Evolutionary conservation across 2,329 filamentous ascomycete species (phyloP), one percentile per base, ranked within the genome.

Genomic region (Bipolaris sorokiniana): DNA sequence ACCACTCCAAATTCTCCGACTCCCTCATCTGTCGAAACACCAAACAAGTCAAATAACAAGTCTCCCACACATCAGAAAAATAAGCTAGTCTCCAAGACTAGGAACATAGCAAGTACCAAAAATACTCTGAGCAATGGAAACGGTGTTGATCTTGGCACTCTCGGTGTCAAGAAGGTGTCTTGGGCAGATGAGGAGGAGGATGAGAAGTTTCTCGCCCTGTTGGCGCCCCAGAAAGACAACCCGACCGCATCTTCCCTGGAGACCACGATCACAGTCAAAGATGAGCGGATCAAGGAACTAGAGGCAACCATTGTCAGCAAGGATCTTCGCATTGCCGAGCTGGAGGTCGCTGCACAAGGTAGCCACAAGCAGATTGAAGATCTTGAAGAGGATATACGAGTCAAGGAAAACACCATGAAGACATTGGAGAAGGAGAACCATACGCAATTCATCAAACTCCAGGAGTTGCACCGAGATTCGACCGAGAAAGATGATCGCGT

Each of bases 141-240:
- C 33, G 15, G 7, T n/a, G 7, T 10, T 41, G 36, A 2, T 6
- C 15, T 16, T 6, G 9, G 18, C 16, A 11, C 33, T 2, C 5
- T 44, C 5, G 18, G 4, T 5, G 36, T 28, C 5, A 63, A 58
- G 41, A 64, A 59, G 52, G 42, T 49, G 16, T 28, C 57, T 26
- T 67, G 64, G 66, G 61, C 60, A 4, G 65, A 67, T 16, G 62
- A 59, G 33, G 66, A 67, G n/a, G 61, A 65, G 0, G 68, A 68
- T 16, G 59, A 63, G 3, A 56, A 56, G 1, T 62, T 65, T 37
- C 9, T 51, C 47, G 37, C 58, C 5, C 54, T 61, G 16, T 56
- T 46, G 34, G 15, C 33, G 10, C 31, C 31, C 13, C n/a, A 52
- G 7, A 1, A 13, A 7, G 33, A 47, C 0, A 28, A 45, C 7